Evolutionary conservation across 805 yeast species (phyloP).

Genomic region (Lachancea cidri): DNA sequence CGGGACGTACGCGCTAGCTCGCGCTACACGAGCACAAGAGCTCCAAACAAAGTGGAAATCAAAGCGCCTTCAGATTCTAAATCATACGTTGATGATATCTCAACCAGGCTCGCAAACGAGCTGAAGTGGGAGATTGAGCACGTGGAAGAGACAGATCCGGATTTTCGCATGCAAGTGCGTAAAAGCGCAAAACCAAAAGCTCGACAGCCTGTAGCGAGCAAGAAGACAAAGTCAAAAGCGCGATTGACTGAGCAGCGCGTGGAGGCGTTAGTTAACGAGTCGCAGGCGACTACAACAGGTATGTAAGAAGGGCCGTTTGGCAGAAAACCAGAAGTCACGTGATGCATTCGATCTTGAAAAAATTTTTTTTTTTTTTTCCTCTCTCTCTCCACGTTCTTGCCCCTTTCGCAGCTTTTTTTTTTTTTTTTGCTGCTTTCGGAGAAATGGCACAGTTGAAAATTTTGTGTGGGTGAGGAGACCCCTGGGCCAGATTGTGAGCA

Average conservation of each 20-base stretch:
- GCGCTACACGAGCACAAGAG: neutral
- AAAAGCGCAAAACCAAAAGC: neutral
- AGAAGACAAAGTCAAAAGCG: conserved; percentile 5
- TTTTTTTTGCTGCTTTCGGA: neutral
- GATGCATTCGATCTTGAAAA: neutral
- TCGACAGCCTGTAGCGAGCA: neutral
- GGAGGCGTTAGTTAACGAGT: conserved; percentile 4
- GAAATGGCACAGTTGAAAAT: neutral
- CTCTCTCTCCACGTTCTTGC: neutral
- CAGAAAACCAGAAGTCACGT: neutral
- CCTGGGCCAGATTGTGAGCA: neutral
- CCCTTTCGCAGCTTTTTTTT: neutral
- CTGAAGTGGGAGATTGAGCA: conserved; percentile 7
- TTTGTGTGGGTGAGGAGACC: neutral
- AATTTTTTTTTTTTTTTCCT: neutral
- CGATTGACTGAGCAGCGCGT: conserved; percentile 5
- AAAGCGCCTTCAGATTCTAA: neutral
- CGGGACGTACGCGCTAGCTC: neutral
- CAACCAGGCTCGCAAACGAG: conserved; percentile 3
- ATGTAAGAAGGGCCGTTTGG: conserved; percentile 2
- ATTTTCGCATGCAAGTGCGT: conserved; percentile 1
- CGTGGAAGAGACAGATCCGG: conserved; percentile 1
- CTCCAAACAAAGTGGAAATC: neutral
- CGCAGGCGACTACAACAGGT: conserved; percentile 6
- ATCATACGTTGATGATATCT: neutral